Percentiles rank a stretch among this genome's conserved stretches.
Conservation (phyloP, 2,329 filamentous ascomycete species). For the Phoma sp. region DNA sequence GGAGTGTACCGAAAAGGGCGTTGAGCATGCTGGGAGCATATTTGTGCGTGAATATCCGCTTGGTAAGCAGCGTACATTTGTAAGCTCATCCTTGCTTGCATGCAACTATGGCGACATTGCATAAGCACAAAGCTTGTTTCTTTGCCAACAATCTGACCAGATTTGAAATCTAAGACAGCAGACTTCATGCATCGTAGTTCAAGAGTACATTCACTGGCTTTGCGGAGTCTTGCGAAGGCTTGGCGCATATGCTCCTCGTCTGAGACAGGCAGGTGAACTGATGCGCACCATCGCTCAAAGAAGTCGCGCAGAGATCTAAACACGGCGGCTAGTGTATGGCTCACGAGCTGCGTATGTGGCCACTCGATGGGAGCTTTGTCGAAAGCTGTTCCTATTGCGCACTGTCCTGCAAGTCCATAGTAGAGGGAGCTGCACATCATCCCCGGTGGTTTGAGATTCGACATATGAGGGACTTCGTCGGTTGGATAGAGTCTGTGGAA, state of each 20-base stretch:
- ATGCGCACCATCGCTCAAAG: background rate
- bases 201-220: background rate
- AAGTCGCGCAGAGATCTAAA: background rate
- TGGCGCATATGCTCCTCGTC: background rate
- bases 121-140: background rate
- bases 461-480: too few relatives aligned
- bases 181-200: background rate
- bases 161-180: background rate
- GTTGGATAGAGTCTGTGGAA: too few relatives aligned
- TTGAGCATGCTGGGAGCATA: background rate
- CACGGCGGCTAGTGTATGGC: too few relatives aligned
- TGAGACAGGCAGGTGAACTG: background rate
- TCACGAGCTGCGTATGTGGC: too few relatives aligned
- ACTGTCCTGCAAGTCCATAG: too few relatives aligned
- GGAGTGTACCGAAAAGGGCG: background rate
- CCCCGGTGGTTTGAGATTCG: too few relatives aligned
- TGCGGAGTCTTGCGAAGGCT: background rate
- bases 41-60: conserved; percentile 1
- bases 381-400: too few relatives aligned
- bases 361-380: too few relatives aligned
- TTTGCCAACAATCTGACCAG: background rate
- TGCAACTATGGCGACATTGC: conserved; percentile 1
- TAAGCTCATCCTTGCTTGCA: conserved; percentile 1
- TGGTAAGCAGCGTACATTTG: conserved; percentile 5
- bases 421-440: too few relatives aligned